A percentile compares a stretch with the other conserved stretches of the same genome.
Evolutionary conservation across 768 basidiomycete species (phyloP).

Genomic region (Xerocomellus intermedius): DNA sequence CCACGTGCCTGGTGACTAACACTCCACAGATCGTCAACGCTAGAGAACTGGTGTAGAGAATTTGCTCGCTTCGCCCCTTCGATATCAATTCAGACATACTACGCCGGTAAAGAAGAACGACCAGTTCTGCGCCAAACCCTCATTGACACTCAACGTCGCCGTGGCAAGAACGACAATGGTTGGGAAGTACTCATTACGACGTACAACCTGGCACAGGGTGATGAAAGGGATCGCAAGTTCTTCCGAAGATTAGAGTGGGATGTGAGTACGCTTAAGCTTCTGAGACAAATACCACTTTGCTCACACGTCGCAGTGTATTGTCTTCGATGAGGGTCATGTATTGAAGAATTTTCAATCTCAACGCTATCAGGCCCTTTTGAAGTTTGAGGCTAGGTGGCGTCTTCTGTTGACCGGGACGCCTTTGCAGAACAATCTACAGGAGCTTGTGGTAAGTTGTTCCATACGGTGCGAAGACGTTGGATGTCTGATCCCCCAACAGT

Average conservation of each 20-base stretch:
- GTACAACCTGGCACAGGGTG: constrained; percentile 90
- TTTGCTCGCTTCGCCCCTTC: constrained; percentile 88
- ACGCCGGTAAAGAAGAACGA: constrained; percentile 89
- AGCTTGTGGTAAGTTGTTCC: constrained; percentile 66
- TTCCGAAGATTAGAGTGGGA: constrained; percentile 90
- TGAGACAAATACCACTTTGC: not conserved
- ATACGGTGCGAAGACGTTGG: not conserved
- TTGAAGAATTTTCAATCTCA: constrained; percentile 98
- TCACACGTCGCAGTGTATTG: constrained; percentile 61
- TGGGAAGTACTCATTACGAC: constrained; percentile 97
- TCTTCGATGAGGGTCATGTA: constrained; percentile 97
- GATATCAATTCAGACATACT: constrained; percentile 87
- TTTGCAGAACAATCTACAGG: constrained; percentile 87
- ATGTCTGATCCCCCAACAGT: constrained; percentile 46
- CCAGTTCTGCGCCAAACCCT: constrained; percentile 70
- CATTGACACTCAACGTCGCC: constrained; percentile 52
- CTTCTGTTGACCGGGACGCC: constrained; percentile 94
- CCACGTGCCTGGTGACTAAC: constrained; percentile 5
- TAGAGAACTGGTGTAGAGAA: constrained; percentile 99
- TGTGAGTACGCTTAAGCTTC: constrained; percentile 48
- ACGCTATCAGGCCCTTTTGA: constrained; percentile 85
- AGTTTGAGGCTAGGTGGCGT: constrained; percentile 85
- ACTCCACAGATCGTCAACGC: constrained; percentile 74
- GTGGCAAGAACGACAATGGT: constrained; percentile 50
- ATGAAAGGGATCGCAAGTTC: constrained; percentile 86